Percentiles rank a stretch among this genome's conserved stretches.
These are phyloP conservation scores for Helichrysum umbraculigerum DNA, from an alignment of 129 eudicot genomes.

Conservation along the genomic window DNA sequence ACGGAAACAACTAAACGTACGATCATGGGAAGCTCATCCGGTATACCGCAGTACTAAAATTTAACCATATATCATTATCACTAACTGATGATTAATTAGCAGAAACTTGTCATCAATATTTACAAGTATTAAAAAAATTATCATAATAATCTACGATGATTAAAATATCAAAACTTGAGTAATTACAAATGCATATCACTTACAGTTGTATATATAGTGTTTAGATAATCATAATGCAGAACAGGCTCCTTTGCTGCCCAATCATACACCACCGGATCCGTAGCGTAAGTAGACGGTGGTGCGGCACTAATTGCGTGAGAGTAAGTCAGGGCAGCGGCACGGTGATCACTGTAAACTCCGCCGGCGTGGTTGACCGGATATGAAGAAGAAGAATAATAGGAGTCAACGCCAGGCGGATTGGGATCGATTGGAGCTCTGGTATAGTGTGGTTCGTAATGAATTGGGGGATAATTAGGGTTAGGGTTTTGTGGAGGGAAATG, in stretches of 20 bases:
- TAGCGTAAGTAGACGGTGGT: conserved; percentile 30
- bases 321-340: conserved; percentile 28
- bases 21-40: neutral
- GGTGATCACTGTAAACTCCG: conserved; percentile 30
- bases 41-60: neutral
- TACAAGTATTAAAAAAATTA: neutral
- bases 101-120: conserved; percentile 4
- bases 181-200: neutral
- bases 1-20: neutral
- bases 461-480: neutral
- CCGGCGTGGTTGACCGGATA: conserved; percentile 25
- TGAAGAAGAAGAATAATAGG: conserved; percentile 17
- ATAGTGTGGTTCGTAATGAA: neutral
- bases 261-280: conserved; percentile 21
- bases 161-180: neutral
- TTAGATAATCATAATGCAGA: conserved; percentile 21
- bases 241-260: conserved; percentile 26
- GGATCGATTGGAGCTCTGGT: neutral
- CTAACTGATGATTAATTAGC: neutral
- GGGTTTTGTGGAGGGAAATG: neutral
- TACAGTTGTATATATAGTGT: conserved; percentile 25
- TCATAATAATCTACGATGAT: neutral
- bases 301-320: conserved; percentile 32
- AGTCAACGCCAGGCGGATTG: conserved; percentile 19
- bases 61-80: conserved; percentile 21